A percentile compares a stretch with the other conserved stretches of the same genome.
Evolutionary conservation across 441 rosid genomes (phyloP).

Genomic region (Aleurites moluccanus): DNA sequence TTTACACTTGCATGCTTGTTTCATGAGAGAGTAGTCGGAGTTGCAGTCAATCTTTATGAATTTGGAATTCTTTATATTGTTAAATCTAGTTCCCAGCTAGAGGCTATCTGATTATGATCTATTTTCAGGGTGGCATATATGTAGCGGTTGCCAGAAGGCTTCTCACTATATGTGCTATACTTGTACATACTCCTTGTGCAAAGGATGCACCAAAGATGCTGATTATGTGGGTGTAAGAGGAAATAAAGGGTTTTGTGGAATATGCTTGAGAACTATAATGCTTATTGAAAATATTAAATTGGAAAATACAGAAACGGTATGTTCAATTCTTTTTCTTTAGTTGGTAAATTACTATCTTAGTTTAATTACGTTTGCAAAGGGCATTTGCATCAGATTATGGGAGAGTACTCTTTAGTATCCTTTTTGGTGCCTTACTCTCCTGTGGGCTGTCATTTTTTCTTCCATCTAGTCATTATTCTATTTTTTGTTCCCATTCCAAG

Average conservation of each 20-base stretch:
- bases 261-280: slow-evolving; percentile 87
- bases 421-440: slow-evolving; percentile 19
- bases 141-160: slow-evolving; percentile 84
- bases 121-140: slow-evolving; percentile 96
- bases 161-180: slow-evolving; percentile 95
- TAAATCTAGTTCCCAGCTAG: neutral
- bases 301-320: slow-evolving; percentile 66
- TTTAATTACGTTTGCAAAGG: slow-evolving; percentile 19
- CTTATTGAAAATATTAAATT: slow-evolving; percentile 69
- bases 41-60: neutral
- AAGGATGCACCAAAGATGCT: slow-evolving; percentile 85
- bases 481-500: neutral
- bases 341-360: slow-evolving; percentile 14
- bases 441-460: slow-evolving; percentile 12
- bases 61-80: neutral
- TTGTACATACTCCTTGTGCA: slow-evolving; percentile 95
- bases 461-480: neutral
- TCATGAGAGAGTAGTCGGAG: neutral
- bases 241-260: slow-evolving; percentile 88
- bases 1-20: slow-evolving; percentile 1
- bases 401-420: slow-evolving; percentile 17
- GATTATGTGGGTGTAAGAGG: slow-evolving; percentile 78
- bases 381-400: slow-evolving; percentile 18
- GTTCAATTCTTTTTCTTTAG: slow-evolving; percentile 18
- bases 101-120: slow-evolving; percentile 6